Evolutionary conservation across 331 rosid species (phyloP), one percentile per base, ranked within the genome.

Genomic region (Rosa hybrid): DNA sequence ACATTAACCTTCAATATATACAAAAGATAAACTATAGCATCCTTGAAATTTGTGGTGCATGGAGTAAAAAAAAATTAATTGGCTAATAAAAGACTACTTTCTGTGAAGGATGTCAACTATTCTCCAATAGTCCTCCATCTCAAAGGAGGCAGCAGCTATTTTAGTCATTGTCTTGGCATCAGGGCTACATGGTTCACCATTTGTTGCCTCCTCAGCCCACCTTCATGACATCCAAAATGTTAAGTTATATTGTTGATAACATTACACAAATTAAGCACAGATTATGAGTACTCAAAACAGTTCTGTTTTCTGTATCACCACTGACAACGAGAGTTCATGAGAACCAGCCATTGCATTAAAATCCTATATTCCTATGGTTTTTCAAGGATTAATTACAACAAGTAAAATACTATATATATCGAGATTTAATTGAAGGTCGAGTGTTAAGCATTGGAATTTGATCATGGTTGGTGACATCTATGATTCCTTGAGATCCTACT

Each of bases 111-210:
- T 74, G 79, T 89, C 93, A 68, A 89, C 93, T 79, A 94, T 88
- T 77, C 98, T 88, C 94, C 92, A 90, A 45, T 88, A 94, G 56
- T 90, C 88, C 74, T 89, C 93, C 18, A 84, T 48, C 2, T 76
- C 86, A 81, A 90, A 88, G 20, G 96, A 89, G 79, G 98, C 97
- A 83, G 90, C 90, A 8, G 96, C 92, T 77, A 94, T 88, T 85
- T 34, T 83, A 56, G 93, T 88, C 98, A 92, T 92, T 76, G 91
- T 92, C 83, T 83, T 90, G 13, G 94, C 94, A 82, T 92, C 91
- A 45, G 96, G 97, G 79, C 88, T 88, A 64, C 87, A 79, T 72
- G 91, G 90, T 81, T 88, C 90, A 72, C 84, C 77, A 64, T 89
- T 90, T 82, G 94, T 94, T 86, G 89, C 94, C 85, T 89, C 89